A percentile compares a stretch with the other conserved stretches of the same genome.
phyloP scores from a whole-genome alignment of 2,329 filamentous ascomycete genomes.

The Lecanosticta acicola region DNA sequence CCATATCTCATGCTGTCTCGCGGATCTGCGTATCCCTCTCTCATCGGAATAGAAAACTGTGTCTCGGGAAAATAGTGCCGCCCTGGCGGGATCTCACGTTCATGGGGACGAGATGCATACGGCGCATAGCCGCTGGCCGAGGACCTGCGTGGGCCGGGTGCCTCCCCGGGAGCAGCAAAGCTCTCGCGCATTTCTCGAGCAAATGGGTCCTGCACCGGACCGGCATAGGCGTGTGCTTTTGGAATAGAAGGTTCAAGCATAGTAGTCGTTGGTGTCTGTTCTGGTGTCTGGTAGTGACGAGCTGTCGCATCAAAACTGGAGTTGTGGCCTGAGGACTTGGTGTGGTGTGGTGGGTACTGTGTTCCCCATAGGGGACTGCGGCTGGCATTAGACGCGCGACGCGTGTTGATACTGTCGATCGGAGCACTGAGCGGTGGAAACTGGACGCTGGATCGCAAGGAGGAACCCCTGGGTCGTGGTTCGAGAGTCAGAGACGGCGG shows the following conservation, averaged over 20 bases:
- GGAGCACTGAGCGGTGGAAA: conserved; percentile 15
- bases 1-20: conserved; percentile 15
- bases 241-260: conserved; percentile 19
- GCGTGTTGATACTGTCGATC: conserved; percentile 12
- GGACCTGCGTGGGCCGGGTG: conserved; percentile 13
- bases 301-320: conserved; percentile 11
- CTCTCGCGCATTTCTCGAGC: conserved; percentile 20
- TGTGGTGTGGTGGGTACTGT: conserved; percentile 10
- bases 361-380: conserved; percentile 16
- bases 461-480: conserved; percentile 7
- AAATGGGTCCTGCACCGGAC: conserved; percentile 17
- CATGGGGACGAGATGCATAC: conserved; percentile 14
- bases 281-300: conserved; percentile 19
- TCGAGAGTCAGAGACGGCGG: conserved; percentile 14
- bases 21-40: conserved; percentile 13
- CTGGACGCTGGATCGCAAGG: conserved; percentile 10
- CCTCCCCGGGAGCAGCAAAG: conserved; percentile 14
- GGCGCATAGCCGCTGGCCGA: conserved; percentile 16
- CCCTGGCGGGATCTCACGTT: conserved; percentile 12
- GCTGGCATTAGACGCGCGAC: conserved; percentile 6
- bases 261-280: conserved; percentile 18
- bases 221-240: conserved; percentile 10
- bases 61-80: conserved; percentile 9
- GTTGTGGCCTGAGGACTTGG: conserved; percentile 3
- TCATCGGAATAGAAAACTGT: conserved; percentile 8